phyloP scores from a whole-genome alignment of 2,329 filamentous ascomycete species.

The Cercospora sojina region DNA sequence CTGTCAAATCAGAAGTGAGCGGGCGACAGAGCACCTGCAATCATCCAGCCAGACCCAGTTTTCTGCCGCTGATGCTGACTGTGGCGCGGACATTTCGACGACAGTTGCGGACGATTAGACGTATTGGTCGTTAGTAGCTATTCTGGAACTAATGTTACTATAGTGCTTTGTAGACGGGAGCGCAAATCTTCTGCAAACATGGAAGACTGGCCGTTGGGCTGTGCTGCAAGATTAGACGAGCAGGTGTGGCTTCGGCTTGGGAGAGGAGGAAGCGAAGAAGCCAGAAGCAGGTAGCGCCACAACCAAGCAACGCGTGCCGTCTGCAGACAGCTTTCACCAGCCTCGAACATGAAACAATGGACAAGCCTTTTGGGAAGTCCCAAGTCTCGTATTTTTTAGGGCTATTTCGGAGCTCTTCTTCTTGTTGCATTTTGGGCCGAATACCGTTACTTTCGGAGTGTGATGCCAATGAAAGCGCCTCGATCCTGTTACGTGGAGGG shows the following conservation, averaged over 20 bases:
- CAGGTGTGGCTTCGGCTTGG: conserved; percentile 1
- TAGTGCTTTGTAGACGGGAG: neutral
- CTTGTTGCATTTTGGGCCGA: neutral
- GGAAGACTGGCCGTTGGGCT: neutral
- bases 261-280: neutral
- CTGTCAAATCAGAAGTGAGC: neutral
- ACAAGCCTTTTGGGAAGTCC: neutral
- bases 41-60: neutral
- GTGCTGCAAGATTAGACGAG: conserved; percentile 18
- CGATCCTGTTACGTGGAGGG: neutral
- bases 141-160: conserved; percentile 5
- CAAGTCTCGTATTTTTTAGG: neutral
- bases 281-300: conserved; percentile 13
- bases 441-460: neutral
- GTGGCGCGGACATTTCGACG: conserved; percentile 5
- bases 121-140: neutral
- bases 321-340: conserved; percentile 12
- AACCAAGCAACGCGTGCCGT: neutral
- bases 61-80: neutral
- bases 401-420: conserved; percentile 1
- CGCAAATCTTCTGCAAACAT: neutral
- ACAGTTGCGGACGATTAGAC: neutral
- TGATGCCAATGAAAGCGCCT: neutral
- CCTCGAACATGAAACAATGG: conserved; percentile 17
- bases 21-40: neutral